Evolutionary conservation across 2,329 filamentous ascomycete genomes (phyloP).

Genomic region (Tolypocladium amazonense): DNA sequence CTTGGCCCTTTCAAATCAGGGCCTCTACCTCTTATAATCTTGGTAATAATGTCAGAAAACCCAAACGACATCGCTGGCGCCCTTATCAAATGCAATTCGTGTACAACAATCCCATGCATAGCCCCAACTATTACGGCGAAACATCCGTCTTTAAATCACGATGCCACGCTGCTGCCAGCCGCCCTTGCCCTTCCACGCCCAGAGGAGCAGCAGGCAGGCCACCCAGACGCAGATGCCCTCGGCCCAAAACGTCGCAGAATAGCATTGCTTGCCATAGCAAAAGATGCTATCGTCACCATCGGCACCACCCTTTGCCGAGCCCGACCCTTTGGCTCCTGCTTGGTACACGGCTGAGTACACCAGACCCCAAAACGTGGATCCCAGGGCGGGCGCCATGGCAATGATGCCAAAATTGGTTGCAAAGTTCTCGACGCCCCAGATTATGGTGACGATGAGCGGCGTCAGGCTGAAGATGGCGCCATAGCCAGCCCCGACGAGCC

Average conservation of each 20-base stretch:
- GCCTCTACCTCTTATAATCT: neutral
- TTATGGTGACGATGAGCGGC: constrained; percentile 88
- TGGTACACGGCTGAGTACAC: constrained; percentile 81
- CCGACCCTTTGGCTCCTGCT: constrained; percentile 41
- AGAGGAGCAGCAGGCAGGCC: constrained; percentile 60
- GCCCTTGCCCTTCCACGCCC: constrained; percentile 69
- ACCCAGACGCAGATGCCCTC: constrained; percentile 73
- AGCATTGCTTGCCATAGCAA: constrained; percentile 76
- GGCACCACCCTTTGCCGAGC: constrained; percentile 13
- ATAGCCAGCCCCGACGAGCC: constrained; percentile 80
- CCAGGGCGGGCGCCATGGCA: constrained; percentile 79
- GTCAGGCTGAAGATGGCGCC: constrained; percentile 83
- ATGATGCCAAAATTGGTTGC: constrained; percentile 97
- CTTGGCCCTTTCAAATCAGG: neutral
- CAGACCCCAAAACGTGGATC: constrained; percentile 81
- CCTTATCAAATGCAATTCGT: neutral
- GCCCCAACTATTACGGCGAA: no score
- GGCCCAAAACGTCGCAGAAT: constrained; percentile 74
- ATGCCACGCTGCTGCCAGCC: constrained; percentile 73
- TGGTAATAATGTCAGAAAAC: neutral
- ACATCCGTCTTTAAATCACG: constrained; percentile 35
- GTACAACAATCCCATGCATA: neutral
- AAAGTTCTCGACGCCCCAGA: constrained; percentile 98
- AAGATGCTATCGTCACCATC: constrained; percentile 40
- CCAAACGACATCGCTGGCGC: neutral